Conservation (phyloP, 1,284 basidiomycete species). For the Coniferiporia weirii region DNA sequence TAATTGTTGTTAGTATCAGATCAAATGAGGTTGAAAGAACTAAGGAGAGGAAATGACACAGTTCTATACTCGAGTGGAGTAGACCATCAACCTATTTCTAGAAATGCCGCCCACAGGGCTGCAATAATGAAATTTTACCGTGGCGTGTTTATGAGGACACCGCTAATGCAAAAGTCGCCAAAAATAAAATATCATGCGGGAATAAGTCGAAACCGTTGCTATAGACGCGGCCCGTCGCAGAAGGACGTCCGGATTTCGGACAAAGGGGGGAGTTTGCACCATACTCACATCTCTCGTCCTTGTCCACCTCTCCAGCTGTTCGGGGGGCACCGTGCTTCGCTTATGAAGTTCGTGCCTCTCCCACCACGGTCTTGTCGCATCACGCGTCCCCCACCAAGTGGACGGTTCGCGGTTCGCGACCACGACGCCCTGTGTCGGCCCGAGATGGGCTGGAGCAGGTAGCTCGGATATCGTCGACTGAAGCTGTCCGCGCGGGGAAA, state of each 20-base stretch:
- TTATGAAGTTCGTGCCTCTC: constrained; percentile 23
- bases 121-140: no score
- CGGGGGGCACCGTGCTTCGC: constrained; percentile 37
- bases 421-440: neutral
- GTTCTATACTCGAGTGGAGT: no score
- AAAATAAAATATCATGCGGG: neutral
- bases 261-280: neutral
- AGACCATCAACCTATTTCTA: no score
- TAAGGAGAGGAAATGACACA: no score
- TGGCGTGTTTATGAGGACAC: no score
- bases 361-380: constrained; percentile 29
- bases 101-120: no score
- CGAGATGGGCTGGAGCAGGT: neutral
- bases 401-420: constrained; percentile 1
- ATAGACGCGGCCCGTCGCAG: neutral
- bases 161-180: neutral
- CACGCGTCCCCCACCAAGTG: constrained; percentile 27
- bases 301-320: constrained; percentile 46
- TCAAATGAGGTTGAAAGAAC: no score
- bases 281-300: constrained; percentile 42
- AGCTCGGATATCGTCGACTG: constrained; percentile 1
- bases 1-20: no score
- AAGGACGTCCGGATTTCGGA: neutral
- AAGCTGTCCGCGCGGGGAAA: neutral
- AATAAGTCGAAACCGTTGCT: neutral